Percentiles rank a stretch among this genome's conserved stretches.
These are phyloP conservation scores for Curvularia verruculosa DNA, from an alignment of 2,329 filamentous ascomycete species.

Conservation along the genomic window DNA sequence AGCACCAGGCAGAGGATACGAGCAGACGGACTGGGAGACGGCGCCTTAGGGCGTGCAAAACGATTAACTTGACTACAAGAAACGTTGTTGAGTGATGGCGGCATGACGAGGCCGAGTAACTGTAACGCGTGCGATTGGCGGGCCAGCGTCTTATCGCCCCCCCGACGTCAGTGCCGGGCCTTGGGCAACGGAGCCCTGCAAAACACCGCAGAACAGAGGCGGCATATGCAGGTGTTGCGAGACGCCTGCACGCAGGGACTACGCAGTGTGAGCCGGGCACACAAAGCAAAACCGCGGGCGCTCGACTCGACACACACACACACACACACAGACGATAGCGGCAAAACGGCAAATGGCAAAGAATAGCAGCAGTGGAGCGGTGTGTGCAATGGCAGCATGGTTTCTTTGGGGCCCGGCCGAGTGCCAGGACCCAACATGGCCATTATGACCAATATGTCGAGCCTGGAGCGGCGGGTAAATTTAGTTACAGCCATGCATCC, in stretches of 20 bases:
- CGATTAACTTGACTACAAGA: slow-evolving; percentile 38
- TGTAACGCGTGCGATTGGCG: slow-evolving; percentile 29
- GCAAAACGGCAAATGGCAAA: slow-evolving; percentile 7
- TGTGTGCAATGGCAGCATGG: slow-evolving; percentile 11
- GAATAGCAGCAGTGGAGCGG: slow-evolving; percentile 15
- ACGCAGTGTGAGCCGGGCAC: slow-evolving; percentile 5
- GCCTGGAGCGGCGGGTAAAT: slow-evolving; percentile 32
- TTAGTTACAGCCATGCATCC: too few relatives aligned
- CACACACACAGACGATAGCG: too few relatives aligned
- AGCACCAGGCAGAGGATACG: slow-evolving; percentile 10
- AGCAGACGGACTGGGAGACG: slow-evolving; percentile 15
- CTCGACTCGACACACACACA: slow-evolving; percentile 4
- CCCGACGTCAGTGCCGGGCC: slow-evolving; percentile 21
- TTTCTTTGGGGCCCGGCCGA: slow-evolving; percentile 1
- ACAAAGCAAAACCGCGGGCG: slow-evolving; percentile 2
- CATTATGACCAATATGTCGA: slow-evolving; percentile 30
- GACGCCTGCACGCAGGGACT: slow-evolving; percentile 17
- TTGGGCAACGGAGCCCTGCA: slow-evolving; percentile 3
- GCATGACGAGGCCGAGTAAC: slow-evolving; percentile 35
- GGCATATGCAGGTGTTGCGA: slow-evolving; percentile 25
- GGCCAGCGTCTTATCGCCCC: slow-evolving; percentile 35
- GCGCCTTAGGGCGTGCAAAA: slow-evolving; percentile 13
- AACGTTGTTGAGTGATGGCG: slow-evolving; percentile 30
- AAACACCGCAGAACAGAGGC: background rate
- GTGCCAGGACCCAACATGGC: too few relatives aligned